Conservation (phyloP, 495 filamentous ascomycete genomes). For the Talaromyces ruber region DNA sequence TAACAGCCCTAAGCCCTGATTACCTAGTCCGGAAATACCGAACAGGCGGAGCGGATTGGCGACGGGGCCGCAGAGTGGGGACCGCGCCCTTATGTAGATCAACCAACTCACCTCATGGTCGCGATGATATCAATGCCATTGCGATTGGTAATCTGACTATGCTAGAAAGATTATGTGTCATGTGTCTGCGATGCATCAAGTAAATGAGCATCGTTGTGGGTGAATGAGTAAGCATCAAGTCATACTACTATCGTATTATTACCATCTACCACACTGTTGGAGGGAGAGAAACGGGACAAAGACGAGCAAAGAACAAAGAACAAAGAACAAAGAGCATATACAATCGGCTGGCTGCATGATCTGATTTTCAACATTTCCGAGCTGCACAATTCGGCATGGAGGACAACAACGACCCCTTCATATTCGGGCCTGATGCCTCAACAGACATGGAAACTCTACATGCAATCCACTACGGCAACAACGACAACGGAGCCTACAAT, state of each 20-base stretch:
- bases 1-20: not conserved
- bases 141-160: not conserved
- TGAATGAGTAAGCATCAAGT: not conserved
- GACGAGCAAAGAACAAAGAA: not conserved
- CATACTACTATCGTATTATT: too few species aligned
- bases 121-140: not conserved
- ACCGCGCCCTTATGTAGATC: not conserved
- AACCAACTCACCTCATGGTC: not conserved
- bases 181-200: not conserved
- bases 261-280: too few species aligned
- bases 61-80: too few species aligned
- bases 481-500: not conserved
- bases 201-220: not conserved
- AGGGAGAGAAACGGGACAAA: too few species aligned
- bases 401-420: not conserved
- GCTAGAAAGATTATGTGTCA: not conserved
- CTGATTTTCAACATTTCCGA: not conserved
- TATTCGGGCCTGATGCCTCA: not conserved
- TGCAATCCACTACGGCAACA: not conserved
- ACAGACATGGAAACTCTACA: not conserved
- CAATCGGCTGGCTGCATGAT: not conserved
- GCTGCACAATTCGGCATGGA: not conserved
- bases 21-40: not conserved
- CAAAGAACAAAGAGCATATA: not conserved
- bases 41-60: not conserved